Base-by-base conservation (phyloP, 352 stramenopile genomes). In the Blastocystis sp. region DNA sequence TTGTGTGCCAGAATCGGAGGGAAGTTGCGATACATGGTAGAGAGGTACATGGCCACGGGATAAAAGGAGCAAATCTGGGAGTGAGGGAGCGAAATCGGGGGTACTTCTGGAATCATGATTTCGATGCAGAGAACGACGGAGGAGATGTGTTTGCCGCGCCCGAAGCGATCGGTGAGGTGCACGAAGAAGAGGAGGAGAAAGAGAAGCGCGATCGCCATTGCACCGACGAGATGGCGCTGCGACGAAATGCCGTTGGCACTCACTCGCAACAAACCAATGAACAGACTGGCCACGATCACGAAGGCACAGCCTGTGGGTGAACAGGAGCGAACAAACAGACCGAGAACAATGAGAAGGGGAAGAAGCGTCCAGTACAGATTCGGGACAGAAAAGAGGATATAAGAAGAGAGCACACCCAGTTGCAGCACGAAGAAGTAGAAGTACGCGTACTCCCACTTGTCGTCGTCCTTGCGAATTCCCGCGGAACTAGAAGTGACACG, bases 181-280 rank as follows among this genome's bases (percentile, higher is more conserved):
- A 81, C 40, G n/a, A 81, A 41, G 59, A 81, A 81, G 52, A 81
- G 71, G 66, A 81, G 71, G 45, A 81, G 41, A 2, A 43, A 81
- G 45, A 81, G 52, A 38, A 53, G 4, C 2, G 71, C 71, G 28
- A 81, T 40, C 9, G 21, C 28, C 11, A 23, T 53, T 10, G 62
- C 52, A 21, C 17, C 52, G 28, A 61, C 40, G 7, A 38, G 9
- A 7, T 34, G 38, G 3, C 71, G 43, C 10, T 64, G 62, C 1
- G n/a, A 38, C n/a, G 21, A 38, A 43, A 64, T 61, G 43, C 52
- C 40, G 40, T 81, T 65, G 2, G 52, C 52, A 21, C 62, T 81
- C 17, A 81, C 21, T 23, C 59, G 71, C 40, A 40, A 53, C 19
- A 65, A 4, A 11, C 71, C 71, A 14, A 81, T 62, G 17, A 81